Base-by-base conservation (phyloP, 2,329 filamentous ascomycete genomes). In the Teratosphaeria destructans region DNA sequence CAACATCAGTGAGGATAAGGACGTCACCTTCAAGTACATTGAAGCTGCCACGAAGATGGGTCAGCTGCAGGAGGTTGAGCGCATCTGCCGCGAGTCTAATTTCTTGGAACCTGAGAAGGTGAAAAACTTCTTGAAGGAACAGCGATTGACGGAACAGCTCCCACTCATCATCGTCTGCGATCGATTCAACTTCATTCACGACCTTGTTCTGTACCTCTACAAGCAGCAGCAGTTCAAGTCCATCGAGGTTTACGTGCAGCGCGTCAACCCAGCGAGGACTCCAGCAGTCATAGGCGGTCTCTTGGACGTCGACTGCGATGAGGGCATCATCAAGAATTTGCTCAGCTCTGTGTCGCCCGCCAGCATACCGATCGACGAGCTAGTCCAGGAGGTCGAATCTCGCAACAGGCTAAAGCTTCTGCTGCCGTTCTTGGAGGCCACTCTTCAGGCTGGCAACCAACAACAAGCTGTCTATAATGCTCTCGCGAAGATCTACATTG, bases 181-280 rank as follows among this genome's bases (percentile, higher is more conserved):
- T 73, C 90, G 93, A n/a, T 96, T 95, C 83, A 95, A 97, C 79
- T 96, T 99, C 71, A 90, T 97, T 52, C 94, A 99, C 71, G 94
- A 99, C 71, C 77, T 99, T 71, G 90, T 99, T 53, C 83, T 99
- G 26, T 96, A 94, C 77, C 84, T 99, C 8, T 99, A 99, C 80
- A 94, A 97, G 81, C 95, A 95, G 77, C 93, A 99, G 76, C 93
- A 97, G 72, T 99, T 96, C 83, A 91, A 95, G 78, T 96, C 94
- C 1, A 99, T 99, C 65, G 94, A 99, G 78, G 87, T 95, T 10
- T 99, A 99, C 68, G 94, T 99, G 32, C 94, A 99, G 79, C 88
- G 90, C 53, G 92, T 99, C 67, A 99, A 99, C 77, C 92, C 94
- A 5, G 81, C 87, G 16, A 82, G 94, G 68, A 94, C 95, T 5